Evolutionary conservation across 257 asterid genomes (phyloP).

Genomic region (Salvia rosmarinus): DNA sequence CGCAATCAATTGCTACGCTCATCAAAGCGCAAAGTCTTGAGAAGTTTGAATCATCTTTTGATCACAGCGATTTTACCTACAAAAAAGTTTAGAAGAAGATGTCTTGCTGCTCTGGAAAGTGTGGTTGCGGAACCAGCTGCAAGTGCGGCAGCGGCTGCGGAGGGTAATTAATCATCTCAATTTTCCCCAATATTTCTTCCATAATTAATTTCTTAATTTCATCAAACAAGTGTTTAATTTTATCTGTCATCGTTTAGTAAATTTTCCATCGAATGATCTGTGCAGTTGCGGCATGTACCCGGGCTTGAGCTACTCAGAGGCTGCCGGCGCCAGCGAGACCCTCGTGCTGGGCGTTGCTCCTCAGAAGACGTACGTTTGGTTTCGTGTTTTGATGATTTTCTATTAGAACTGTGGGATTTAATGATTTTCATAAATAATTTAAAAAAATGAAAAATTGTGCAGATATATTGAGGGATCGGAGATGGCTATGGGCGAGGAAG

Average conservation of each 20-base stretch:
- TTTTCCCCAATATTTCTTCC: background rate
- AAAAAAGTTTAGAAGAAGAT: conserved; percentile 26
- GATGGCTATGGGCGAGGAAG: conserved; percentile 49
- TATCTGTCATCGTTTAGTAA: background rate
- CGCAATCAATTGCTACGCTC: background rate
- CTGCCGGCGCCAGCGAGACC: conserved; percentile 49
- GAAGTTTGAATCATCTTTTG: background rate
- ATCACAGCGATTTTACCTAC: background rate
- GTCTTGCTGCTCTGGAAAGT: conserved; percentile 81
- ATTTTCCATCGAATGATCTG: background rate
- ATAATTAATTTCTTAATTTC: too few relatives aligned
- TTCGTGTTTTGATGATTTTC: background rate
- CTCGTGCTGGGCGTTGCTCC: conserved; percentile 75
- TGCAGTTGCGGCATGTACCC: conserved; percentile 77
- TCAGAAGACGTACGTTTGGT: conserved; percentile 47
- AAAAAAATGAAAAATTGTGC: background rate
- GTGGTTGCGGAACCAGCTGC: conserved; percentile 73
- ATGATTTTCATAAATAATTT: too few relatives aligned
- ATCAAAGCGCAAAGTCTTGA: background rate
- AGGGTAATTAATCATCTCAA: conserved; percentile 45
- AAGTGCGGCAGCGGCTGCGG: conserved; percentile 68
- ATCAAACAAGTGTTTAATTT: too few relatives aligned
- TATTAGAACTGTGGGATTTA: background rate
- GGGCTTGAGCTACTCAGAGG: conserved; percentile 58
- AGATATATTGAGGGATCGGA: conserved; percentile 52